A percentile compares a stretch with the other conserved stretches of the same genome.
These are phyloP conservation scores for Psidium guajava DNA, from an alignment of 345 rosid species.

Conservation along the genomic window DNA sequence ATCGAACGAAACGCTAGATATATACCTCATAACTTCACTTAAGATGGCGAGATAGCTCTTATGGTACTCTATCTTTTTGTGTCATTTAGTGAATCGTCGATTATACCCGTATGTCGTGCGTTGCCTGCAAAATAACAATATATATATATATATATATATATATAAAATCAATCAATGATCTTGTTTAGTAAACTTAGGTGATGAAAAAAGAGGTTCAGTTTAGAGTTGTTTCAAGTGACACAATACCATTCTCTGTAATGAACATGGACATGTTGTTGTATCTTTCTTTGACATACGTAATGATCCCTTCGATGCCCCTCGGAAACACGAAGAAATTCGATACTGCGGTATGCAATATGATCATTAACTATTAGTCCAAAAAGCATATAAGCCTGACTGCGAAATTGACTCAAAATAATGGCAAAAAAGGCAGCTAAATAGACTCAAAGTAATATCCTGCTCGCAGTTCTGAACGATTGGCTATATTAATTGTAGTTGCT, in stretches of 20 bases:
- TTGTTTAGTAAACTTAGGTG: not conserved
- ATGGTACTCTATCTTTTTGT: constrained; percentile 4
- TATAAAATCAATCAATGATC: not conserved
- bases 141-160: too few species aligned
- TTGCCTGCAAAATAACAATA: not conserved
- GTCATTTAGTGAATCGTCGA: constrained; percentile 9
- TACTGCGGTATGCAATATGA: constrained; percentile 1
- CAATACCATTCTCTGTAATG: constrained; percentile 50
- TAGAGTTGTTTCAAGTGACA: not conserved
- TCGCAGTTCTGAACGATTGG: too few species aligned
- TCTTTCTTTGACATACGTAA: constrained; percentile 36
- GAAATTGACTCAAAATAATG: not conserved
- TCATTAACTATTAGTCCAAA: not conserved
- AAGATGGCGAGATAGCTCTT: constrained; percentile 10
- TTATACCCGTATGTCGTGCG: not conserved
- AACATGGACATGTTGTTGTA: constrained; percentile 37
- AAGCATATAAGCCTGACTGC: not conserved
- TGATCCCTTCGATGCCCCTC: constrained; percentile 34
- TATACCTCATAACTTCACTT: constrained; percentile 8
- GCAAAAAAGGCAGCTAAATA: not conserved
- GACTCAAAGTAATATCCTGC: not conserved
- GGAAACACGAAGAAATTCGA: constrained; percentile 16
- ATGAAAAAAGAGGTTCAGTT: not conserved
- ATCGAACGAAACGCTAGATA: not conserved
- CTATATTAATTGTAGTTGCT: too few species aligned